Percentiles rank a stretch among this genome's conserved stretches.
phyloP scores from a whole-genome alignment of 106 monocot genomes.

The Acanthochlamys bracteata region DNA sequence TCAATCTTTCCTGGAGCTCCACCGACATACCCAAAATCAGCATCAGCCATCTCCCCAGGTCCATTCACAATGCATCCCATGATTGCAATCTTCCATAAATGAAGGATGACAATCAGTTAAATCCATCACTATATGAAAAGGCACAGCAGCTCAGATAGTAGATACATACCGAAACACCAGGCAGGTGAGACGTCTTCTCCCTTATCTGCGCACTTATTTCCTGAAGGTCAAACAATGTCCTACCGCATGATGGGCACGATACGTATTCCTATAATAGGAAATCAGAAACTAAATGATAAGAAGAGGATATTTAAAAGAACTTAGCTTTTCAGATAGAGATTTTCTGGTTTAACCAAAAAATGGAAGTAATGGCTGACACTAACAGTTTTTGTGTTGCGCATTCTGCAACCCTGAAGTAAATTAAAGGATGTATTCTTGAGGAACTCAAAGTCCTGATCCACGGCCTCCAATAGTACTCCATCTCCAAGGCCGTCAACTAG shows the following conservation, averaged over 20 bases:
- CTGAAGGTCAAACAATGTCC: constrained; percentile 96
- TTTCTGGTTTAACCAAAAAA: no score
- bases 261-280: constrained; percentile 80
- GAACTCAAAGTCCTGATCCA: constrained; percentile 88
- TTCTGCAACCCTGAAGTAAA: constrained; percentile 97
- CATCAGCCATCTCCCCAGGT: constrained; percentile 99
- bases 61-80: constrained; percentile 99
- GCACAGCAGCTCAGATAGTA: not conserved
- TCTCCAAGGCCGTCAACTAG: constrained; percentile 98
- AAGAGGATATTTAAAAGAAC: no score
- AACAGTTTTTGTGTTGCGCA: constrained; percentile 99
- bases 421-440: constrained; percentile 97
- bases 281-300: not conserved
- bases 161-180: constrained; percentile 84
- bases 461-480: constrained; percentile 78
- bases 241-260: constrained; percentile 96
- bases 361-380: not conserved
- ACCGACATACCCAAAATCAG: constrained; percentile 98
- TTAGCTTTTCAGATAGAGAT: no score
- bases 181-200: constrained; percentile 90
- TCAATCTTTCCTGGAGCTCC: constrained; percentile 99
- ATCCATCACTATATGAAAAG: not conserved
- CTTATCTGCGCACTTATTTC: constrained; percentile 94
- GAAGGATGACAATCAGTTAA: not conserved
- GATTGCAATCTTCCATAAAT: constrained; percentile 76